A percentile compares a stretch with the other conserved stretches of the same genome.
Conservation (phyloP, 2,329 filamentous ascomycete species). For the Drechslerella coelobrocha region DNA sequence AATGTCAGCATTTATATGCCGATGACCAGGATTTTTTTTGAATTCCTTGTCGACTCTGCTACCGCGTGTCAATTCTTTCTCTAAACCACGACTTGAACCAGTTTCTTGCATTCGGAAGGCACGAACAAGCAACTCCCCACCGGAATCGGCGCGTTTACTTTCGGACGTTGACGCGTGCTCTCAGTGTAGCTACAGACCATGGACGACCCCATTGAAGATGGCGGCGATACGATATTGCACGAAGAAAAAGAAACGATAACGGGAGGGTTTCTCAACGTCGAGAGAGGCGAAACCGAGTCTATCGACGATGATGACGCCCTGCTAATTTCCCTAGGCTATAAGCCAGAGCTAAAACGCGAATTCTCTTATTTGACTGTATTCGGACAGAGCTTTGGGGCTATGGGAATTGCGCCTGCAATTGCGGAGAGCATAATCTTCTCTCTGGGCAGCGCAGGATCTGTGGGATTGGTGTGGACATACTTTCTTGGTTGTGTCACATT, state of each 20-base stretch:
- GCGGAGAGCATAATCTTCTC: conserved; percentile 56
- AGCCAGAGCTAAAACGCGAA: conserved; percentile 56
- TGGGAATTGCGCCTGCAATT: conserved; percentile 56
- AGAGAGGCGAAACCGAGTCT: conserved; percentile 12
- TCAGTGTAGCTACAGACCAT: too few relatives aligned
- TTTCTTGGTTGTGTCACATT: conserved; percentile 55
- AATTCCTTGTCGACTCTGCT: too few relatives aligned
- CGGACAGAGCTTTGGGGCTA: conserved; percentile 56
- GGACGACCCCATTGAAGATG: background rate
- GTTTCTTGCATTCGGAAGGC: too few relatives aligned
- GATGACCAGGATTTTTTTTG: too few relatives aligned
- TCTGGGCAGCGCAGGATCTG: conserved; percentile 55
- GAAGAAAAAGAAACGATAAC: background rate
- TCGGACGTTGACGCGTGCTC: too few relatives aligned
- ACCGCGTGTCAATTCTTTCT: background rate
- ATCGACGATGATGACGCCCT: conserved; percentile 54
- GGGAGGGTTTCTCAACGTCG: background rate
- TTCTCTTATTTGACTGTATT: conserved; percentile 56
- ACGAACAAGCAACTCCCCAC: too few relatives aligned
- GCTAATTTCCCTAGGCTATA: conserved; percentile 55
- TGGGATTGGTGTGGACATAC: conserved; percentile 57
- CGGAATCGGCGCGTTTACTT: background rate
- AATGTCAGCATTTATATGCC: too few relatives aligned
- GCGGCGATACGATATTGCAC: background rate
- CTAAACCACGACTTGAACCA: background rate